These are phyloP conservation scores for Malus domestica DNA, from an alignment of 306 rosid genomes.

Conservation along the genomic window DNA sequence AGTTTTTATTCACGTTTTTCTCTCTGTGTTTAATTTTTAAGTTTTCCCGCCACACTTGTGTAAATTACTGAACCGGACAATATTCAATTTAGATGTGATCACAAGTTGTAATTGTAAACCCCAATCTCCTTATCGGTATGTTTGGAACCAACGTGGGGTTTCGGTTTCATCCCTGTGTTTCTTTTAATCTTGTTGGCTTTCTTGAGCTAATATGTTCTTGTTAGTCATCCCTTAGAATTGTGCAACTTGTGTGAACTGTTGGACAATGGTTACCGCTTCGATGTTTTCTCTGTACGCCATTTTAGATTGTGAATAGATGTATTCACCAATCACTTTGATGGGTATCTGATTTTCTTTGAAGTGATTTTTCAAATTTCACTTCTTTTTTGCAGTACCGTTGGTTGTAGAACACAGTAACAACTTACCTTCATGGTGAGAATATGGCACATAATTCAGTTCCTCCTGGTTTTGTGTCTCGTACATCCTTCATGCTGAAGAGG, in stretches of 20 bases:
- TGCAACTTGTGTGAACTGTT: background rate
- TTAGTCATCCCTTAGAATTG: background rate
- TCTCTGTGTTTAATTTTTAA: background rate
- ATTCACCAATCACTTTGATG: background rate
- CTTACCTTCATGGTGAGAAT: slow-evolving; percentile 13
- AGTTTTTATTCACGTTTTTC: background rate
- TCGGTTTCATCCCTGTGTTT: background rate
- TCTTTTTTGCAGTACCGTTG: slow-evolving; percentile 26
- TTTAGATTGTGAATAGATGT: background rate
- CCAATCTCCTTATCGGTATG: background rate
- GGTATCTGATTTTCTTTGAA: background rate
- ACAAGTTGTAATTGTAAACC: background rate
- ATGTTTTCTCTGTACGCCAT: background rate
- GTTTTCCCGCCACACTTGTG: background rate
- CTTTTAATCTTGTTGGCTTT: background rate
- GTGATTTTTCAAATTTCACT: background rate
- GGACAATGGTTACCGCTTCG: background rate
- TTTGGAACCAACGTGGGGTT: background rate
- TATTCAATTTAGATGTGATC: background rate
- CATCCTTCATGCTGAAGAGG: slow-evolving; percentile 54
- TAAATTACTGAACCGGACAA: background rate
- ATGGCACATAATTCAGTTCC: slow-evolving; percentile 37
- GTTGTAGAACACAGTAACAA: slow-evolving; percentile 15
- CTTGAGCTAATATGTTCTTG: background rate
- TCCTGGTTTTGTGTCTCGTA: slow-evolving; percentile 62